Evolutionary conservation across 2,329 filamentous ascomycete genomes (phyloP).

Genomic region (Aspergillus pseudoterreus): DNA sequence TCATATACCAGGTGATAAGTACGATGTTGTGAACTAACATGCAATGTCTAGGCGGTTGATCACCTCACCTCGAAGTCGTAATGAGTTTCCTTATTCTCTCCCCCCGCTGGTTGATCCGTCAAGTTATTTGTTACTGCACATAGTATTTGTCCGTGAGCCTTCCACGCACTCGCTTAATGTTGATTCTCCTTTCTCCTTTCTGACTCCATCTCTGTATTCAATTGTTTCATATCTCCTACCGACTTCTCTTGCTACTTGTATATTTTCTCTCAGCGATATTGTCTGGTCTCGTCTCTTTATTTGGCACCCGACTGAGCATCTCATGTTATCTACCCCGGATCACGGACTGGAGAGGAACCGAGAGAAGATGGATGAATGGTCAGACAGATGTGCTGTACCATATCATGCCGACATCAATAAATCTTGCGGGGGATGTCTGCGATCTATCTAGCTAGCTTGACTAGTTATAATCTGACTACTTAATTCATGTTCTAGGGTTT

Average conservation of each 20-base stretch:
- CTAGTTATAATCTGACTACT: conserved; percentile 5
- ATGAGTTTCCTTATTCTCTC: conserved; percentile 7
- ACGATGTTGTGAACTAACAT: neutral
- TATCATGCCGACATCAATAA: too few species aligned
- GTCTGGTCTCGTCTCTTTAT: conserved; percentile 1
- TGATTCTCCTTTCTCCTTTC: conserved; percentile 11
- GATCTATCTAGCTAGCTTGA: neutral
- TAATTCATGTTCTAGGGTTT: neutral
- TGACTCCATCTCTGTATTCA: conserved; percentile 8
- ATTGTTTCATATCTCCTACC: conserved; percentile 11
- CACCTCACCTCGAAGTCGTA: conserved; percentile 40
- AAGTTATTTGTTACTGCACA: conserved; percentile 12
- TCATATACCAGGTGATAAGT: too few species aligned
- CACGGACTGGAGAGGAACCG: too few species aligned
- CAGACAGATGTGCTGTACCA: too few species aligned
- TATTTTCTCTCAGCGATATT: conserved; percentile 8
- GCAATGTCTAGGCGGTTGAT: conserved; percentile 34
- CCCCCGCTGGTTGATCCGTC: neutral
- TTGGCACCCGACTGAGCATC: neutral
- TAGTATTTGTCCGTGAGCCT: conserved; percentile 9
- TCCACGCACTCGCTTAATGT: conserved; percentile 15
- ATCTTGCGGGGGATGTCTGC: neutral
- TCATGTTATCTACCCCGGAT: conserved; percentile 7
- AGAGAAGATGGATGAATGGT: too few species aligned
- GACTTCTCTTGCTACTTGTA: conserved; percentile 10